These are phyloP conservation scores for Kodamaea anthophila DNA, from an alignment of 1,139 yeast genomes.

Conservation along the genomic window DNA sequence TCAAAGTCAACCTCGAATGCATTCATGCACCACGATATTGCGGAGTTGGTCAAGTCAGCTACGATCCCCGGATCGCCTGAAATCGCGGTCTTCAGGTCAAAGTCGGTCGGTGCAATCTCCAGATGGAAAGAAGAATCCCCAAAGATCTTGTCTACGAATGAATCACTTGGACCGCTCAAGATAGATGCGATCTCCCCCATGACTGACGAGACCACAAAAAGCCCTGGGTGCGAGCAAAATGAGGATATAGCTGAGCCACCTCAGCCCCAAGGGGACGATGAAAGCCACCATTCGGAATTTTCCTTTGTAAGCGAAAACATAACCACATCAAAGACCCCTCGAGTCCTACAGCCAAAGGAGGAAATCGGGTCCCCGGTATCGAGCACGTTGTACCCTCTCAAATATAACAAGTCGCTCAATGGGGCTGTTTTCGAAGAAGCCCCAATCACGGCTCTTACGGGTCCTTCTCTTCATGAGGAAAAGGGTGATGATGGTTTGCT, in stretches of 20 bases:
- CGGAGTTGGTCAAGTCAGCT: no score
- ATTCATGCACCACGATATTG: conserved; percentile 2
- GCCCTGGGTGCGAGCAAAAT: no score
- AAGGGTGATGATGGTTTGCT: conserved; percentile 3
- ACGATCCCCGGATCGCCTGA: no score
- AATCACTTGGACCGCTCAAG: conserved; percentile 4
- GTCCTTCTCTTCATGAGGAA: no score
- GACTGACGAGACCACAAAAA: no score
- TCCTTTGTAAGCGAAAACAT: not conserved
- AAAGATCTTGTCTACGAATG: no score
- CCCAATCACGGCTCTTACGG: conserved; percentile 1
- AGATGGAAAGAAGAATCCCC: no score
- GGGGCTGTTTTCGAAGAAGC: conserved; percentile 4
- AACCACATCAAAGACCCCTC: no score
- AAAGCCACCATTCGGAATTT: not conserved
- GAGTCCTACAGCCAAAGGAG: no score
- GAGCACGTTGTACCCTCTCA: conserved; percentile 2
- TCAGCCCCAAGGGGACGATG: no score
- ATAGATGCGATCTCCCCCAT: conserved; percentile 15
- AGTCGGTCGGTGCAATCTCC: conserved; percentile 1
- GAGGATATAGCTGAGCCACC: no score
- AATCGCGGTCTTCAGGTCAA: no score
- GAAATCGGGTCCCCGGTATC: not conserved
- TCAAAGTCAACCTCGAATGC: not conserved
- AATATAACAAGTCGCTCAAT: conserved; percentile 1